A percentile compares a stretch with the other conserved stretches of the same genome.
These are phyloP conservation scores for Salisapilia sapeloensis DNA, from an alignment of 352 stramenopile genomes.

Conservation along the genomic window DNA sequence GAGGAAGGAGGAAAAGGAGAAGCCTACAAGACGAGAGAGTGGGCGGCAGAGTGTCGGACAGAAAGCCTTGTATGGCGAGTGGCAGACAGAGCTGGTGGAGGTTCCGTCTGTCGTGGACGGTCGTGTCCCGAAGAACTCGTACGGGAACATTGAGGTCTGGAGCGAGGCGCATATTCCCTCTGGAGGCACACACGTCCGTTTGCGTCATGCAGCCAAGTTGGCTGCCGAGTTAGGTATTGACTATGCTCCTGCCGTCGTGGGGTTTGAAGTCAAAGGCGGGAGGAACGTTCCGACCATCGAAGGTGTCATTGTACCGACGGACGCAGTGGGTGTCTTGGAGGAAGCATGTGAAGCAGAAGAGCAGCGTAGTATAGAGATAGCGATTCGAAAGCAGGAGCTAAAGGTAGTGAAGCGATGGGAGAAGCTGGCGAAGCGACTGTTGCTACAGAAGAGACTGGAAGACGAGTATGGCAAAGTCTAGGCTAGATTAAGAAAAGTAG, in stretches of 20 bases:
- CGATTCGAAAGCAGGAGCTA: conserved; percentile 43
- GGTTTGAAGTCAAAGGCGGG: conserved; percentile 56
- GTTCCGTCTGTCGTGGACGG: conserved; percentile 30
- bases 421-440: conserved; percentile 36
- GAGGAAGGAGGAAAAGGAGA: conserved; percentile 20
- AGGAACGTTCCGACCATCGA: conserved; percentile 46
- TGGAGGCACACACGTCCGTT: conserved; percentile 33
- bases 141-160: conserved; percentile 80
- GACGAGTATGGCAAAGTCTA: conserved; percentile 54
- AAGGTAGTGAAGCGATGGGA: conserved; percentile 41
- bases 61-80: conserved; percentile 39
- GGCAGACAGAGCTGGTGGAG: conserved; percentile 55
- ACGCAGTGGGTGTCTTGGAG: conserved; percentile 20
- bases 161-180: conserved; percentile 42
- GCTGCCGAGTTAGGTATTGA: conserved; percentile 56
- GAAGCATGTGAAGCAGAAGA: conserved; percentile 53
- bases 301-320: conserved; percentile 46
- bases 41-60: background rate
- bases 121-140: conserved; percentile 67
- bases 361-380: conserved; percentile 50
- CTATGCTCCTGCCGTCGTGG: conserved; percentile 61
- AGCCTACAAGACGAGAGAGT: conserved; percentile 20
- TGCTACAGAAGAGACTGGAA: conserved; percentile 53
- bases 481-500: background rate
- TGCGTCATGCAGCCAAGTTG: conserved; percentile 45